Evolutionary conservation across 768 basidiomycete genomes (phyloP).

Genomic region (Galerina marginata): DNA sequence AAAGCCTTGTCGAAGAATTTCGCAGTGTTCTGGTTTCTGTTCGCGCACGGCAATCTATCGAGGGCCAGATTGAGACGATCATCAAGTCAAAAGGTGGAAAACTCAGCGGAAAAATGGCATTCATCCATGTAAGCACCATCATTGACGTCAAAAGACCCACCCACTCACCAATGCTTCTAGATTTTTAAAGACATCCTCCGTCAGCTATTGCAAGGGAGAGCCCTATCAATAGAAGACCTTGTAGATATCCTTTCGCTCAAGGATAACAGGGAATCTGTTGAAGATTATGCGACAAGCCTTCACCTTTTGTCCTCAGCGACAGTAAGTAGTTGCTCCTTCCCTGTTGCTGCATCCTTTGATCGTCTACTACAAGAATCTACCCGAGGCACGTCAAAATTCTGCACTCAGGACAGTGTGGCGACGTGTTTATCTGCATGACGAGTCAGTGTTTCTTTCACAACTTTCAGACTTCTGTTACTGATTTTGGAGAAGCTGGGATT

Average conservation of each 20-base stretch:
- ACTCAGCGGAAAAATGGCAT: conserved; percentile 52
- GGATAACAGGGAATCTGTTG: conserved; percentile 65
- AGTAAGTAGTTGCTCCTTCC: conserved; percentile 38
- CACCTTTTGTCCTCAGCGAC: conserved; percentile 64
- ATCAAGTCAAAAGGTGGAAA: conserved; percentile 56
- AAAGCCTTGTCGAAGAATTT: conserved; percentile 68
- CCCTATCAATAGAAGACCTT: conserved; percentile 77
- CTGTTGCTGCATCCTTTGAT: background rate
- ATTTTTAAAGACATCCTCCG: conserved; percentile 74
- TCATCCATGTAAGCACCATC: conserved; percentile 49
- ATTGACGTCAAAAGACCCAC: background rate
- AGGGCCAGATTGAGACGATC: conserved; percentile 71
- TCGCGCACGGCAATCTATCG: conserved; percentile 67
- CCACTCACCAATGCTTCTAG: conserved; percentile 35
- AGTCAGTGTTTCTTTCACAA: conserved; percentile 56
- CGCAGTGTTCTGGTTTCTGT: conserved; percentile 48
- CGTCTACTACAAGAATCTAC: conserved; percentile 55
- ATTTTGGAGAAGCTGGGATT: conserved; percentile 67
- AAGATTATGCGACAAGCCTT: conserved; percentile 73
- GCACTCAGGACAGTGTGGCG: conserved; percentile 86
- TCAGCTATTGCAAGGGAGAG: conserved; percentile 73
- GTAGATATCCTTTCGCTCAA: conserved; percentile 88
- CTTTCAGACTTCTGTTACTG: background rate
- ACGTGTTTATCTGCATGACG: conserved; percentile 84
- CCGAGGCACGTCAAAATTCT: conserved; percentile 69